Percentiles rank a stretch among this genome's conserved stretches.
These are phyloP conservation scores for Trichoderma cornu-damae DNA, from an alignment of 2,329 filamentous ascomycete species.

Conservation along the genomic window DNA sequence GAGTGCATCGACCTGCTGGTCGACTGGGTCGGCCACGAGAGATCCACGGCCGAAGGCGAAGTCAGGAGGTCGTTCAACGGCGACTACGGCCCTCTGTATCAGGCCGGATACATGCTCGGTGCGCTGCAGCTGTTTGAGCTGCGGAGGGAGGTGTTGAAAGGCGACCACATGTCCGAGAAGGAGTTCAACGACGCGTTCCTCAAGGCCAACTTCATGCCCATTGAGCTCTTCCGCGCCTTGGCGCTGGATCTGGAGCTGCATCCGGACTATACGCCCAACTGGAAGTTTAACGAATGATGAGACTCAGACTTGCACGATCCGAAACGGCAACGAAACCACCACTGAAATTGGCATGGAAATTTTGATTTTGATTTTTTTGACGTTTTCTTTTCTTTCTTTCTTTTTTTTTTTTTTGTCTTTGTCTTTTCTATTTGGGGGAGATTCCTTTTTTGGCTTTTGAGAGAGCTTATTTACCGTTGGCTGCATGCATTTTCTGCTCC, in stretches of 20 bases:
- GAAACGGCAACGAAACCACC: neutral
- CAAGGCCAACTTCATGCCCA: constrained; percentile 48
- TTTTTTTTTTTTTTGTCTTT: neutral
- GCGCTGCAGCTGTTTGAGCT: constrained; percentile 52
- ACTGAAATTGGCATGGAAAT: neutral
- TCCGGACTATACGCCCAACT: constrained; percentile 42
- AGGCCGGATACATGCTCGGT: constrained; percentile 56
- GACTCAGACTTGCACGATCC: neutral
- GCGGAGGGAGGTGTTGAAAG: constrained; percentile 43
- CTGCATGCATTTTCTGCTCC: too few relatives aligned
- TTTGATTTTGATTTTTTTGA: neutral
- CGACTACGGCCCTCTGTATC: constrained; percentile 53
- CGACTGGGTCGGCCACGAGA: constrained; percentile 52
- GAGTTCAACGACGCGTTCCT: constrained; percentile 52
- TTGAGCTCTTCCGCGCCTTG: constrained; percentile 49
- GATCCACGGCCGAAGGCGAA: constrained; percentile 55
- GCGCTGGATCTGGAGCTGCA: constrained; percentile 39
- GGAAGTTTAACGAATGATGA: constrained; percentile 43
- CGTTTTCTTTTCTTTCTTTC: neutral
- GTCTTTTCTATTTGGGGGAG: neutral
- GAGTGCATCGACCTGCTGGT: constrained; percentile 55
- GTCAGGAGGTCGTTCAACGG: constrained; percentile 53
- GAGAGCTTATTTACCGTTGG: too few relatives aligned
- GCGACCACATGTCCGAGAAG: constrained; percentile 42
- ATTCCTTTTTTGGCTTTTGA: too few relatives aligned